Evolutionary conservation across 441 rosid species (phyloP).

Genomic region (Pelargonium myrrhifolium): DNA sequence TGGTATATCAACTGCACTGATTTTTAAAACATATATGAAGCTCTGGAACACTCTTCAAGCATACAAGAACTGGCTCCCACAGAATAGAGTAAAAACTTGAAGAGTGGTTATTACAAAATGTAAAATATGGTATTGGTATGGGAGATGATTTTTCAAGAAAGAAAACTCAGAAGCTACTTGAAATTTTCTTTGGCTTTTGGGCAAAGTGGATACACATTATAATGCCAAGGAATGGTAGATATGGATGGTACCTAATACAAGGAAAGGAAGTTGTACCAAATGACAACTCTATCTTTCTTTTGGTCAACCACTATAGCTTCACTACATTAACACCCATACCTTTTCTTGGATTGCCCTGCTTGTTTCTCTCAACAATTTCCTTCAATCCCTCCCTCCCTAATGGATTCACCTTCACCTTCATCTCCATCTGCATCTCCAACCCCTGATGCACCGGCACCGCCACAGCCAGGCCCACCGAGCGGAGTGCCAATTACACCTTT

Average conservation of each 20-base stretch:
- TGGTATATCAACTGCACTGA: no score
- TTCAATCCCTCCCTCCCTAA: neutral
- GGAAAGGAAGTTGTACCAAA: constrained; percentile 15
- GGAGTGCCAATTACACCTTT: neutral
- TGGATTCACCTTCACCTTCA: constrained; percentile 15
- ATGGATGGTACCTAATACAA: constrained; percentile 10
- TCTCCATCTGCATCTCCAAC: no score
- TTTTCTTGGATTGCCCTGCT: neutral
- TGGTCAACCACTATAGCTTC: constrained; percentile 3
- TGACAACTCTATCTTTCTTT: neutral
- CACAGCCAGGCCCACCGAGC: neutral
- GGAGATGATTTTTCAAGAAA: no score
- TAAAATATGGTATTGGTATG: no score
- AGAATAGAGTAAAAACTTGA: no score
- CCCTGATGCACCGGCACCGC: constrained; percentile 4
- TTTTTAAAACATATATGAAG: no score
- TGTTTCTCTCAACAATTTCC: neutral
- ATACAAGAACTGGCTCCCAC: no score
- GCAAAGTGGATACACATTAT: neutral
- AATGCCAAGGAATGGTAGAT: neutral
- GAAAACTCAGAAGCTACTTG: no score
- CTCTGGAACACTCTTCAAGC: no score
- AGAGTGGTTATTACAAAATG: no score
- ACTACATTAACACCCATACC: neutral
- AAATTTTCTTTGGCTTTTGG: neutral